Percentiles rank a stretch among this genome's conserved stretches.
phyloP scores from a whole-genome alignment of 768 basidiomycete species.

The Psilocybe subaeruginosa region DNA sequence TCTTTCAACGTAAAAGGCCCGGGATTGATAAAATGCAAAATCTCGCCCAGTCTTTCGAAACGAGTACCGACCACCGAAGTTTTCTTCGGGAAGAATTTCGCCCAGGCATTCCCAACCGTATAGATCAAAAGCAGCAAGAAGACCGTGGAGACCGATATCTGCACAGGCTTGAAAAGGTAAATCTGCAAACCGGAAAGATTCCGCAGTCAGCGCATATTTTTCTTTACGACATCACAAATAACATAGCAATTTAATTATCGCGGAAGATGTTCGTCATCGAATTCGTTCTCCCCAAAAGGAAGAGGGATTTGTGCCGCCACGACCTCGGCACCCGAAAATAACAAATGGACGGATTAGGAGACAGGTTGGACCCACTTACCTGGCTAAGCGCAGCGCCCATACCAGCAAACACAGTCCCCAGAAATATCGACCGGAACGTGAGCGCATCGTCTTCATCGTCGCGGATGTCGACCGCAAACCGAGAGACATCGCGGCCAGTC shows the following conservation, averaged over 20 bases:
- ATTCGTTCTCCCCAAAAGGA: background rate
- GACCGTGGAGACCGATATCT: slow-evolving; percentile 52
- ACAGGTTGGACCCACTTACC: slow-evolving; percentile 32
- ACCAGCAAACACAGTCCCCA: slow-evolving; percentile 61
- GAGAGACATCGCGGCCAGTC: slow-evolving; percentile 53
- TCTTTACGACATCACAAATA: background rate
- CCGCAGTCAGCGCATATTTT: background rate
- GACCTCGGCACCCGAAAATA: background rate
- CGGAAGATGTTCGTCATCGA: background rate
- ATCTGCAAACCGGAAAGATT: slow-evolving; percentile 38
- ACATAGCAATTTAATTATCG: background rate
- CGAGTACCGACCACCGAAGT: slow-evolving; percentile 48
- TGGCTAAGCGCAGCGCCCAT: slow-evolving; percentile 61
- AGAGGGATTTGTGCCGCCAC: background rate
- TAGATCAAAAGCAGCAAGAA: slow-evolving; percentile 61
- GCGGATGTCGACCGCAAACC: slow-evolving; percentile 55
- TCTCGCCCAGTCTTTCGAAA: slow-evolving; percentile 39
- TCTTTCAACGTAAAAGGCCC: slow-evolving; percentile 63
- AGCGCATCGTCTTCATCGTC: slow-evolving; percentile 61
- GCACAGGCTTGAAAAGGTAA: slow-evolving; percentile 61
- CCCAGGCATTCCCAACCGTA: slow-evolving; percentile 53
- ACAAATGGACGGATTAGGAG: background rate
- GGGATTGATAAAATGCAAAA: slow-evolving; percentile 56
- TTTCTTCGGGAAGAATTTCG: slow-evolving; percentile 43
- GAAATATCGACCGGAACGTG: slow-evolving; percentile 55